Evolutionary conservation across 2,329 filamentous ascomycete species (phyloP).

Genomic region (Zarea fungicola): DNA sequence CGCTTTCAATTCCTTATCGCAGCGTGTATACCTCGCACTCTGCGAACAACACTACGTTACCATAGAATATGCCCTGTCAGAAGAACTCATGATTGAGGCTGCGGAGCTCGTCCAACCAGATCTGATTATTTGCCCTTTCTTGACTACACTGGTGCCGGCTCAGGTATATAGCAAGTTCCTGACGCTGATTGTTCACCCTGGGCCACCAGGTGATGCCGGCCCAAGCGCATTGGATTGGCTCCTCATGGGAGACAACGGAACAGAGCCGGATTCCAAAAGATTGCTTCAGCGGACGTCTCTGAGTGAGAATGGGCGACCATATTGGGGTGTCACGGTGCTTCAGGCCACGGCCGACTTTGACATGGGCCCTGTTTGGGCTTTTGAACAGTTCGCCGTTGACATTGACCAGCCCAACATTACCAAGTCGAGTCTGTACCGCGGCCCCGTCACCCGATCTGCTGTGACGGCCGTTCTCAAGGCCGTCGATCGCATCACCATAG

Average conservation of each 20-base stretch:
- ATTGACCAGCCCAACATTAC: constrained; percentile 34
- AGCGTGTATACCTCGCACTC: constrained; percentile 32
- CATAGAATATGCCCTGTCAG: constrained; percentile 33
- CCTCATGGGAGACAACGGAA: constrained; percentile 37
- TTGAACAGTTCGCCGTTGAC: constrained; percentile 36
- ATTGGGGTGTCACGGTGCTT: constrained; percentile 37
- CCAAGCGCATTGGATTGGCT: constrained; percentile 38
- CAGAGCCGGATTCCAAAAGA: constrained; percentile 24
- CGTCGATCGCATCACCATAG: constrained; percentile 29
- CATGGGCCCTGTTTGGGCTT: constrained; percentile 39
- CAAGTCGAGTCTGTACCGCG: constrained; percentile 36
- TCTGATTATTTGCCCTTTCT: constrained; percentile 37
- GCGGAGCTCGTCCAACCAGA: constrained; percentile 31
- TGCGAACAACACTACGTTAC: constrained; percentile 31
- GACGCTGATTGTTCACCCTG: constrained; percentile 37
- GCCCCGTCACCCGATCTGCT: constrained; percentile 32
- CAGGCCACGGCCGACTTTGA: constrained; percentile 37
- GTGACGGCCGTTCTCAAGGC: constrained; percentile 32
- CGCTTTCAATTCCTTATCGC: constrained; percentile 39
- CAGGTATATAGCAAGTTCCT: constrained; percentile 32
- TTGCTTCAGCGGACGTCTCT: constrained; percentile 24
- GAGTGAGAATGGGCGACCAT: constrained; percentile 27
- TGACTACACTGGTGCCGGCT: constrained; percentile 32
- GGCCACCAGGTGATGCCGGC: constrained; percentile 36
- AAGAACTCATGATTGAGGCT: constrained; percentile 32